Percentiles rank a stretch among this genome's conserved stretches.
These are phyloP conservation scores for Lomentospora prolificans DNA, from an alignment of 2,329 filamentous ascomycete genomes.

Conservation along the genomic window DNA sequence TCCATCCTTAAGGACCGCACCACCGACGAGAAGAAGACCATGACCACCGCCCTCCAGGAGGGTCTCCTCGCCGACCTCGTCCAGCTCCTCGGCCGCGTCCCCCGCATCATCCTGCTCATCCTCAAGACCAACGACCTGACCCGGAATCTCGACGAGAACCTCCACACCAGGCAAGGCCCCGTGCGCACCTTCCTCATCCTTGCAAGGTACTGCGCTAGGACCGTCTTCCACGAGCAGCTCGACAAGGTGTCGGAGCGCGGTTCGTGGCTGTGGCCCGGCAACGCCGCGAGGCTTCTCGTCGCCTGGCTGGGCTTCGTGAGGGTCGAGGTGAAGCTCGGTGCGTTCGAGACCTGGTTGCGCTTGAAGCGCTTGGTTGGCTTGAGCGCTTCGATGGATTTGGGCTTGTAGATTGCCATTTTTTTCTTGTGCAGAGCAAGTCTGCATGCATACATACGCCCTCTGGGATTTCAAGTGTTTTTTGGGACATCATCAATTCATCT, in stretches of 20 bases:
- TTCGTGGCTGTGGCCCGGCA: constrained; percentile 49
- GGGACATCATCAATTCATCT: neutral
- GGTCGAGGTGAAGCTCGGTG: constrained; percentile 52
- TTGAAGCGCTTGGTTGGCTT: constrained; percentile 37
- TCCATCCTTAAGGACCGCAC: constrained; percentile 52
- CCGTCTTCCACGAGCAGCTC: constrained; percentile 55
- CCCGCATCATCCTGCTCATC: constrained; percentile 85
- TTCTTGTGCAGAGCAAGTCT: neutral
- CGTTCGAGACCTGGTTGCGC: constrained; percentile 52
- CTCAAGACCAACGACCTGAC: constrained; percentile 97
- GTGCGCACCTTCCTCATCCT: constrained; percentile 59
- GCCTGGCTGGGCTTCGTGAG: constrained; percentile 50
- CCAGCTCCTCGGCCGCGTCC: constrained; percentile 77
- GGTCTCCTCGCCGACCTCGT: constrained; percentile 84
- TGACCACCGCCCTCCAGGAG: constrained; percentile 74
- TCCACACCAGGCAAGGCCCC: constrained; percentile 62
- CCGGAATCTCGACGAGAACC: constrained; percentile 81
- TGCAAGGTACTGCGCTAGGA: constrained; percentile 56
- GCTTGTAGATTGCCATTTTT: neutral
- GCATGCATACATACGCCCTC: neutral
- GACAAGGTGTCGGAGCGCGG: constrained; percentile 44
- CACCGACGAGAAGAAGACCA: constrained; percentile 72
- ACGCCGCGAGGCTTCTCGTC: constrained; percentile 40
- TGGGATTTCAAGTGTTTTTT: too few species aligned
- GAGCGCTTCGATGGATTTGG: neutral